Conservation (phyloP, 768 basidiomycete species). For the Kondoa malvinella region DNA sequence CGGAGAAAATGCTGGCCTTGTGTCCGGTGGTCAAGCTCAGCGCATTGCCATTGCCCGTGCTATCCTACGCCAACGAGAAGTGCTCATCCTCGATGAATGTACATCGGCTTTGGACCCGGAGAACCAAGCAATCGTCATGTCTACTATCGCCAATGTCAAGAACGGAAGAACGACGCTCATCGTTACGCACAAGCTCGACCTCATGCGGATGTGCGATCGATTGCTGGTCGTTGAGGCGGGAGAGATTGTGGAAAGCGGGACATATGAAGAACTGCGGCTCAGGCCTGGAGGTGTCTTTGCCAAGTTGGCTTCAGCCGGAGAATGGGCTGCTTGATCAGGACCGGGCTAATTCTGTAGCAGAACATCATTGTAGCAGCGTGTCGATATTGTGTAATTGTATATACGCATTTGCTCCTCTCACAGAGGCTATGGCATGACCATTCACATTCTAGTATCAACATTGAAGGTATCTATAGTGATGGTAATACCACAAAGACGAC, state of each 20-base stretch:
- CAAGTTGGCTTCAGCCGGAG: conserved; percentile 9
- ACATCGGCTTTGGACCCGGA: conserved; percentile 76
- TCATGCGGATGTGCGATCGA: conserved; percentile 84
- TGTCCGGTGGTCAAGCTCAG: conserved; percentile 91
- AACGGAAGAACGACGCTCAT: conserved; percentile 66
- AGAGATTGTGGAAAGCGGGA: conserved; percentile 36
- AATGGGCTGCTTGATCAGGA: too few species aligned
- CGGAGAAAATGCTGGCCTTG: conserved; percentile 76
- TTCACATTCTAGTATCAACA: too few species aligned
- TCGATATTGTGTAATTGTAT: conserved; percentile 9
- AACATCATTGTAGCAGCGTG: not conserved
- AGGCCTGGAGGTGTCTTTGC: conserved; percentile 12
- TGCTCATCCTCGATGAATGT: conserved; percentile 83
- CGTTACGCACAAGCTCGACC: conserved; percentile 78
- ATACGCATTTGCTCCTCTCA: conserved; percentile 12
- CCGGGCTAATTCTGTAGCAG: too few species aligned
- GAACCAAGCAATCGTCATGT: conserved; percentile 67
- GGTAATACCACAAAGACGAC: too few species aligned
- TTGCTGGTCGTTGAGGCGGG: conserved; percentile 70
- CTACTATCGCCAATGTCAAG: conserved; percentile 51
- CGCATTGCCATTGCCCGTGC: conserved; percentile 81
- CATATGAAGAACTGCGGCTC: conserved; percentile 7
- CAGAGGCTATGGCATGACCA: too few species aligned
- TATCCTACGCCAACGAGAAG: conserved; percentile 51
- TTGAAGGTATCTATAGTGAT: too few species aligned